phyloP scores from a whole-genome alignment of 305 asterid genomes.

The Rubia tinctorum region DNA sequence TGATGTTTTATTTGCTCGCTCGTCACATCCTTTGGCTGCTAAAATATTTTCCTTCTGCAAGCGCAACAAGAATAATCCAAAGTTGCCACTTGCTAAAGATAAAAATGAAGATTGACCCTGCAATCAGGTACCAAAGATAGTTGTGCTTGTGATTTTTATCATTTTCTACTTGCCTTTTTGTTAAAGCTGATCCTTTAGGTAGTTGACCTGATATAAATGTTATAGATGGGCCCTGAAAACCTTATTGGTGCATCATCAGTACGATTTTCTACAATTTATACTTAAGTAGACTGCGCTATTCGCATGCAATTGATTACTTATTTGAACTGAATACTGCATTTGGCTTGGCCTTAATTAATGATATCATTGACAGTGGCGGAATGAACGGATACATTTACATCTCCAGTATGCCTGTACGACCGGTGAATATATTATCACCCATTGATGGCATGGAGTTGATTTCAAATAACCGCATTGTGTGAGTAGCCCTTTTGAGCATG shows the following conservation, averaged over 20 bases:
- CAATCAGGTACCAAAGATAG: conserved; percentile 32
- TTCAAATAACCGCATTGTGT: conserved; percentile 42
- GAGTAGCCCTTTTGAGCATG: conserved; percentile 24
- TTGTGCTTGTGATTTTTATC: not conserved
- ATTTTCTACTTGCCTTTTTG: not conserved
- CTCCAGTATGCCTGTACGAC: conserved; percentile 39
- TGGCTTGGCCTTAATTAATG: conserved; percentile 16
- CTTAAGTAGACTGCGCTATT: no score
- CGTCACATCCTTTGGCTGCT: conserved; percentile 43
- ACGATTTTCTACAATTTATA: not conserved
- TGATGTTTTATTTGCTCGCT: conserved; percentile 43
- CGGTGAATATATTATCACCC: conserved; percentile 39
- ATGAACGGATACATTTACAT: conserved; percentile 53
- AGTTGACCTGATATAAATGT: not conserved
- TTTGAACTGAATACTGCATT: not conserved
- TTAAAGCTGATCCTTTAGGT: not conserved
- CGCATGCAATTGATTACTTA: not conserved
- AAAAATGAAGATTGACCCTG: conserved; percentile 44
- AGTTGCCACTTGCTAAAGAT: conserved; percentile 38
- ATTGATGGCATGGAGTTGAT: conserved; percentile 34
- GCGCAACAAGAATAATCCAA: conserved; percentile 39
- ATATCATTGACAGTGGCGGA: conserved; percentile 41
- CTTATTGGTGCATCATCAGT: not conserved
- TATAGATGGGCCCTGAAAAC: not conserved
- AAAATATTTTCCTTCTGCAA: conserved; percentile 35